Evolutionary conservation across 345 rosid species (phyloP).

Genomic region (Clarkia xantiana): DNA sequence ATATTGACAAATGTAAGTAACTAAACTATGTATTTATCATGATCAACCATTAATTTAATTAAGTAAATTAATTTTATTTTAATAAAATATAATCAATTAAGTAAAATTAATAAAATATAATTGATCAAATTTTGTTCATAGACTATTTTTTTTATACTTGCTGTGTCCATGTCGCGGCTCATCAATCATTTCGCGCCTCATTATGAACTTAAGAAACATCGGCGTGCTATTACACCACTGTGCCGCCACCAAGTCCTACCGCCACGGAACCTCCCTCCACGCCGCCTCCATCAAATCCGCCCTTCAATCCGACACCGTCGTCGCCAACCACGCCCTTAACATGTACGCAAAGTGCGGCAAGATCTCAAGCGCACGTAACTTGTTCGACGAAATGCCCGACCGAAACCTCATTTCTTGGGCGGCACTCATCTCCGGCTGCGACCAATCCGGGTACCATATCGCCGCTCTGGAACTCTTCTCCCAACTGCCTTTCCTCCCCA

Average conservation of each 20-base stretch:
- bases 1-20: too few species aligned
- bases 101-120: too few species aligned
- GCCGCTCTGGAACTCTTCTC: slow-evolving; percentile 29
- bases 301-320: slow-evolving; percentile 17
- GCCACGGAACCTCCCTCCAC: slow-evolving; percentile 32
- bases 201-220: slow-evolving; percentile 22
- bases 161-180: too few species aligned
- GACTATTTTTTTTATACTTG: too few species aligned
- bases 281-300: slow-evolving; percentile 30
- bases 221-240: slow-evolving; percentile 31
- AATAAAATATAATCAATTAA: too few species aligned
- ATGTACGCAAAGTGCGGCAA: slow-evolving; percentile 43
- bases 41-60: too few species aligned
- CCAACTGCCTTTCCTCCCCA: slow-evolving; percentile 23
- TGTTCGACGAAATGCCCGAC: slow-evolving; percentile 43
- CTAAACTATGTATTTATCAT: too few species aligned
- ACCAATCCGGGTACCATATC: slow-evolving; percentile 20
- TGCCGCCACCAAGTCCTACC: slow-evolving; percentile 25
- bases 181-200: too few species aligned
- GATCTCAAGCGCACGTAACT: slow-evolving; percentile 20
- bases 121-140: too few species aligned
- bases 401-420: slow-evolving; percentile 57
- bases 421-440: slow-evolving; percentile 49
- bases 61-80: too few species aligned
- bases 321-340: slow-evolving; percentile 40